Conservation (phyloP, 2,329 filamentous ascomycete species). For the Fusarium acutatum region DNA sequence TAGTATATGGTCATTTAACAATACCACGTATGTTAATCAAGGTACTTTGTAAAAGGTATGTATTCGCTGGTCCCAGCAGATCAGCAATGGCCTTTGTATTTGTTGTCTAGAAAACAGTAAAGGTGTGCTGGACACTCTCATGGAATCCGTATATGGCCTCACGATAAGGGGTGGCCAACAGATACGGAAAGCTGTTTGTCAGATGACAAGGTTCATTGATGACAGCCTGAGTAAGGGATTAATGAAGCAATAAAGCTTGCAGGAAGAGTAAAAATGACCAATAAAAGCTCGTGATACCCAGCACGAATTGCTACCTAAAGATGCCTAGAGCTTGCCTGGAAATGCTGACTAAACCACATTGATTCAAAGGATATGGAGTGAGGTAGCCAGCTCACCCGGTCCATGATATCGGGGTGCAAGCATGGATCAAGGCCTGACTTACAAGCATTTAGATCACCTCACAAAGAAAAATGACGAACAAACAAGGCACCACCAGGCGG, state of each 20-base stretch:
- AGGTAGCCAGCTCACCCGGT: slow-evolving; percentile 9
- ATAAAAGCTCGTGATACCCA: background rate
- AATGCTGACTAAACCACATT: slow-evolving; percentile 24
- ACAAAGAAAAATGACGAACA: slow-evolving; percentile 3
- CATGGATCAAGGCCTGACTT: slow-evolving; percentile 8
- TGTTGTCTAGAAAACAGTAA: background rate
- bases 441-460: slow-evolving; percentile 2
- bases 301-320: slow-evolving; percentile 22
- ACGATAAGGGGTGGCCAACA: background rate
- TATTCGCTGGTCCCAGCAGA: slow-evolving; percentile 5
- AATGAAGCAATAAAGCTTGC: background rate
- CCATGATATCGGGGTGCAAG: slow-evolving; percentile 9
- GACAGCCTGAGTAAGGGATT: background rate
- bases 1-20: background rate
- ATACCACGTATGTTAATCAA: background rate
- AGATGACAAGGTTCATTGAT: background rate
- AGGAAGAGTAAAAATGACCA: background rate
- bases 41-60: background rate
- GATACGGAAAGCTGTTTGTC: background rate
- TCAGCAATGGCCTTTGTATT: background rate
- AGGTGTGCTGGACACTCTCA: background rate
- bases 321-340: slow-evolving; percentile 3
- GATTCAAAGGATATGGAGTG: background rate
- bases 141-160: background rate
- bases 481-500: slow-evolving; percentile 28